These are phyloP conservation scores for Coemansia sp. DNA, from an alignment of 192 early-diverging fungal species.

Conservation along the genomic window DNA sequence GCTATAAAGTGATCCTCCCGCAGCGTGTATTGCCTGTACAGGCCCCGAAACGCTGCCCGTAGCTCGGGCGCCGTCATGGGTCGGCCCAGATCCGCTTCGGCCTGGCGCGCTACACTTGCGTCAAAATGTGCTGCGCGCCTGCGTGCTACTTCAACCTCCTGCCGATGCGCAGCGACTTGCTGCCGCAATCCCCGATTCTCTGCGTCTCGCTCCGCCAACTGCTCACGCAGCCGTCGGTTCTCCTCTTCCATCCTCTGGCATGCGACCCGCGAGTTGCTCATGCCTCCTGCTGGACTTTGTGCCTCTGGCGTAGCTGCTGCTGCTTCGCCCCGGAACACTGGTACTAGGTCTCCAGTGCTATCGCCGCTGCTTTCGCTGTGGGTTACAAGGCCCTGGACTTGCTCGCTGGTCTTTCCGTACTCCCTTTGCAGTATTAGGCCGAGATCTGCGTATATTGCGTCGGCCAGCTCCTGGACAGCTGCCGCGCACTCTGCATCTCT, in stretches of 20 bases:
- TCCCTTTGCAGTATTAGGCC: background rate
- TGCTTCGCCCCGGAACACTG: background rate
- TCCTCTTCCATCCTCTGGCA: background rate
- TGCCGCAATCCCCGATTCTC: background rate
- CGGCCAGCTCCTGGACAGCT: background rate
- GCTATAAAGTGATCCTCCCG: constrained; percentile 19
- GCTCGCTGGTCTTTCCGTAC: constrained; percentile 5
- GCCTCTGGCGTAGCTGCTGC: background rate
- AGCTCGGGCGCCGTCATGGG: background rate
- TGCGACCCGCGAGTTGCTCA: background rate
- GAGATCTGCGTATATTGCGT: background rate
- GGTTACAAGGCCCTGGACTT: background rate
- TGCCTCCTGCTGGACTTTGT: background rate
- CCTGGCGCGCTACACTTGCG: background rate
- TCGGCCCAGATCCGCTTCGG: background rate
- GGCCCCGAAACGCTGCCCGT: background rate
- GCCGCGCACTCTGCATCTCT: background rate
- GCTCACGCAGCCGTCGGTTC: constrained; percentile 3
- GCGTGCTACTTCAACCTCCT: constrained; percentile 12
- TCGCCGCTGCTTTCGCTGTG: background rate
- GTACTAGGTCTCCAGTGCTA: background rate
- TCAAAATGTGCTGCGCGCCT: constrained; percentile 16
- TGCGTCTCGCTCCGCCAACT: constrained; percentile 5
- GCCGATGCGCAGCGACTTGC: background rate
- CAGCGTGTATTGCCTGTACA: constrained; percentile 15